These are phyloP conservation scores for Phytophthora crassamura DNA, from an alignment of 352 stramenopile genomes.

Conservation along the genomic window DNA sequence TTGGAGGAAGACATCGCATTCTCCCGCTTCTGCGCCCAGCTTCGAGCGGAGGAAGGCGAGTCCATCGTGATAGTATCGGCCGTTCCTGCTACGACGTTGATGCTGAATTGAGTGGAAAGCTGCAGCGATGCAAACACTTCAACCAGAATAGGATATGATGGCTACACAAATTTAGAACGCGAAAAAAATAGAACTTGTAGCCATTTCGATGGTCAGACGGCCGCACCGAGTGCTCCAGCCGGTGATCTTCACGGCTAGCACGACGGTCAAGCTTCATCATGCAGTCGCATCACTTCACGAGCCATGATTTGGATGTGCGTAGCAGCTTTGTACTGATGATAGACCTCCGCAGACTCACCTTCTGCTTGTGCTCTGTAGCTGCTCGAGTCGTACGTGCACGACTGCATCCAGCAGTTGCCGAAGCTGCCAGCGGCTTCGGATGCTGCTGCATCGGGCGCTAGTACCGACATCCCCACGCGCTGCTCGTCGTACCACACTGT, in stretches of 20 bases:
- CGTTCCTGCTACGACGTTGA: conserved; percentile 2
- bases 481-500: conserved; percentile 56
- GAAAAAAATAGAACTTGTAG: conserved; percentile 34
- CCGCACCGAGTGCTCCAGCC: background rate
- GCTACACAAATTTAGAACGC: conserved; percentile 34
- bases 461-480: conserved; percentile 44
- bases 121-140: conserved; percentile 11
- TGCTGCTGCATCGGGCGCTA: conserved; percentile 8
- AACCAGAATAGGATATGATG: conserved; percentile 24
- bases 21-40: conserved; percentile 7
- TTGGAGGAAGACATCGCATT: conserved; percentile 15
- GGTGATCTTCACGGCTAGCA: background rate
- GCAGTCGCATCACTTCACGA: conserved; percentile 50
- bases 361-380: conserved; percentile 20
- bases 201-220: conserved; percentile 18
- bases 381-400: conserved; percentile 66
- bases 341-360: background rate
- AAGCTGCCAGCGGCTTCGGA: conserved; percentile 35
- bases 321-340: background rate
- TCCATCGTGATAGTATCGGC: conserved; percentile 11
- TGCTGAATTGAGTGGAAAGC: background rate
- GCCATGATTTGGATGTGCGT: conserved; percentile 55
- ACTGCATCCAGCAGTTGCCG: conserved; percentile 58
- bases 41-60: background rate
- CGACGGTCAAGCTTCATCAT: conserved; percentile 7